A percentile compares a stretch with the other conserved stretches of the same genome.
phyloP scores from a whole-genome alignment of 1,139 yeast species.

The Arxiozyma heterogenica region DNA sequence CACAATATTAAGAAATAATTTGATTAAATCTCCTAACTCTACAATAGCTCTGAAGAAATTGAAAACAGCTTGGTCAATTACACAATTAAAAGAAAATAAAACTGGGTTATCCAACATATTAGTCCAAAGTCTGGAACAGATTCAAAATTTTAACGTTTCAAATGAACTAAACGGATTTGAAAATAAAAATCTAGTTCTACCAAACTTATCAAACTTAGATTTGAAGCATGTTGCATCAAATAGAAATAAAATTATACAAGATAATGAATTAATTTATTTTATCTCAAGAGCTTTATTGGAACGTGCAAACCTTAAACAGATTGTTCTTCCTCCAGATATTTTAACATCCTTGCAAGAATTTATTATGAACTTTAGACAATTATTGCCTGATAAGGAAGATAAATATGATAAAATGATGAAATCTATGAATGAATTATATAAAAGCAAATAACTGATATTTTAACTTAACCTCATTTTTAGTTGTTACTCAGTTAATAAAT shows the following conservation, averaged over 20 bases:
- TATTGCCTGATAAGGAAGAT: not conserved
- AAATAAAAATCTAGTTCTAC: not conserved
- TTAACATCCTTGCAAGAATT: not conserved
- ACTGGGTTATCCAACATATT: conserved; percentile 20
- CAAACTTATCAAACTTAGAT: not conserved
- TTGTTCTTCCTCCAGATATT: not conserved
- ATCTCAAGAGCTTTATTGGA: not conserved
- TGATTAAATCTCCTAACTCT: conserved; percentile 1
- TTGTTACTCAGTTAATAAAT: not conserved
- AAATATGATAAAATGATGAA: not conserved
- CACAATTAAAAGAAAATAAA: conserved; percentile 12
- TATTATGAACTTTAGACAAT: not conserved
- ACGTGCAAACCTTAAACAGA: not conserved
- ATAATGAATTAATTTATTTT: conserved; percentile 1
- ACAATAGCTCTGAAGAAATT: conserved; percentile 17
- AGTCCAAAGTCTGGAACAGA: not conserved
- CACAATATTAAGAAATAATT: conserved; percentile 21
- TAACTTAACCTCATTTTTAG: not conserved
- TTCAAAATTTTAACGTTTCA: not conserved
- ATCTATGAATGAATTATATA: not conserved
- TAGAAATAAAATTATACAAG: not conserved
- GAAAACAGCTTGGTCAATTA: conserved; percentile 16
- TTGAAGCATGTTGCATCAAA: not conserved
- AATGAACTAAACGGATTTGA: not conserved
- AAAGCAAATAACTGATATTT: not conserved